Conservation (phyloP, 164 flowering plant species). For the Annona squamosa region DNA sequence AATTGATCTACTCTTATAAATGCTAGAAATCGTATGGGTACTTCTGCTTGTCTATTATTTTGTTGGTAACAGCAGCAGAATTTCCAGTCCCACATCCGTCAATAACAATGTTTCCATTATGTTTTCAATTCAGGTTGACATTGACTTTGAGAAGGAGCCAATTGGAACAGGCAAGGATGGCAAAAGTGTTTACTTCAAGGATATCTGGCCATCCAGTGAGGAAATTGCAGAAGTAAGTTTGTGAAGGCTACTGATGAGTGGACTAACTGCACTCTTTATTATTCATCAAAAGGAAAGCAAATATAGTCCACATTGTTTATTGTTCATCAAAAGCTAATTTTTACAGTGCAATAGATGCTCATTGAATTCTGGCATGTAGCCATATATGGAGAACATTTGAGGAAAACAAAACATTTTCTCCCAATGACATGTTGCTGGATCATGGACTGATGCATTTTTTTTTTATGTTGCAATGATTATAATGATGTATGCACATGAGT, state of each 20-base stretch:
- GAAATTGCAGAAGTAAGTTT: slow-evolving; percentile 54
- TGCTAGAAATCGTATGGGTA: background rate
- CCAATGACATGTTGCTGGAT: no score
- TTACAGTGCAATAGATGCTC: background rate
- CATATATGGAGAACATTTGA: no score
- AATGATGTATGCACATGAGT: background rate
- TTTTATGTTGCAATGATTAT: background rate
- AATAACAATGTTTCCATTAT: background rate
- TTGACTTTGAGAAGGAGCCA: slow-evolving; percentile 67
- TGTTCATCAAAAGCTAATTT: background rate
- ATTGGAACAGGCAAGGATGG: slow-evolving; percentile 72
- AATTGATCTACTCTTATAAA: background rate
- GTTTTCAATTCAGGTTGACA: slow-evolving; percentile 46
- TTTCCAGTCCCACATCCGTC: background rate
- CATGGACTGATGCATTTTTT: no score
- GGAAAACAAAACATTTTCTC: no score
- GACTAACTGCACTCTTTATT: background rate
- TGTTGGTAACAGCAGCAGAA: background rate
- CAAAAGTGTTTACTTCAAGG: slow-evolving; percentile 43
- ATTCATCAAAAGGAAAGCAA: no score
- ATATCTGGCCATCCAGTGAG: slow-evolving; percentile 58
- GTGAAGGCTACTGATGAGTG: background rate
- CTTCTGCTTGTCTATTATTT: background rate
- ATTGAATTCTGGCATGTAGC: background rate
- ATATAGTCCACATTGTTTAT: background rate